These are phyloP conservation scores for Claviceps sp. DNA, from an alignment of 2,329 filamentous ascomycete species.

Conservation along the genomic window DNA sequence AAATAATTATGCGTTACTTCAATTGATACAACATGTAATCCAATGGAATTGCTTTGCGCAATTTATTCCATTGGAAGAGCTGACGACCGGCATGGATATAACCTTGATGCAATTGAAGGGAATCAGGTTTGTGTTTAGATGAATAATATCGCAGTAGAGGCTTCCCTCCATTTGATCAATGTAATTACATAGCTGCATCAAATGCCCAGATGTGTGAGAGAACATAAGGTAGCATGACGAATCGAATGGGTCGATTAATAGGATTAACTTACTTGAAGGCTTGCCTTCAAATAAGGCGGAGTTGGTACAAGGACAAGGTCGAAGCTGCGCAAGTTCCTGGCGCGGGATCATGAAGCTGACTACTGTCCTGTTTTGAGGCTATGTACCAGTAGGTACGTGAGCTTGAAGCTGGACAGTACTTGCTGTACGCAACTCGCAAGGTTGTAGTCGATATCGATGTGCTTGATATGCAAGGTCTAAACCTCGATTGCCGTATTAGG, in stretches of 20 bases:
- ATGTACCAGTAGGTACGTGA: too few relatives aligned
- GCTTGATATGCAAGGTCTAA: too few relatives aligned
- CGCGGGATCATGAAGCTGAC: too few relatives aligned
- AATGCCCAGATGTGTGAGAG: not conserved
- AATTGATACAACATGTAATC: constrained; percentile 28
- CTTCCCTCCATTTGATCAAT: not conserved
- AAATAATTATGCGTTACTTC: constrained; percentile 68
- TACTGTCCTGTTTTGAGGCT: too few relatives aligned
- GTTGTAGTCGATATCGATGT: too few relatives aligned
- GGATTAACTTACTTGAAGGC: too few relatives aligned
- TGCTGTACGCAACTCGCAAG: too few relatives aligned
- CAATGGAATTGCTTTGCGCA: not conserved
- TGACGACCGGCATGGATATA: not conserved
- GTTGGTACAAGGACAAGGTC: too few relatives aligned
- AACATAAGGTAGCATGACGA: not conserved
- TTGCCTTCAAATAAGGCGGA: too few relatives aligned
- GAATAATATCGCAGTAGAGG: not conserved
- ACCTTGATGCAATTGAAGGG: not conserved
- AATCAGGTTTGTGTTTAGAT: not conserved
- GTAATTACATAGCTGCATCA: not conserved
- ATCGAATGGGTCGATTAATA: not conserved
- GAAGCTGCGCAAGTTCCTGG: too few relatives aligned
- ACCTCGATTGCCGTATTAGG: too few relatives aligned
- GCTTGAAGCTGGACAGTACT: too few relatives aligned
- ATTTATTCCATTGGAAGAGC: not conserved